phyloP scores from a whole-genome alignment of 2,329 filamentous ascomycete genomes.

The Verticillium zaregamsianum region DNA sequence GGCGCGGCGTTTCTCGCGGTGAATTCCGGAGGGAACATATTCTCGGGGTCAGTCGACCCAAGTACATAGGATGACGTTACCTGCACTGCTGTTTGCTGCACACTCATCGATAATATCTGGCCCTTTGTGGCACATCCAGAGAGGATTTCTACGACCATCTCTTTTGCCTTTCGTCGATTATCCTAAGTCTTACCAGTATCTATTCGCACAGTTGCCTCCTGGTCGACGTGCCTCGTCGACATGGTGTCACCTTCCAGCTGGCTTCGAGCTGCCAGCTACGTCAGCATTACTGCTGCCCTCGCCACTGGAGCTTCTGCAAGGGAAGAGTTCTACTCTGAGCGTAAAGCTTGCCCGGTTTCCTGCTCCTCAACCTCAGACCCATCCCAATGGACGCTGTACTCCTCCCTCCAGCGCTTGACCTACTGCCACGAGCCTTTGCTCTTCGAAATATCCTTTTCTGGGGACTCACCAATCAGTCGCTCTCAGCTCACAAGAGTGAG shows the following conservation, averaged over 20 bases:
- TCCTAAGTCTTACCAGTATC: no score
- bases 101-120: no score
- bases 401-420: neutral
- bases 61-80: no score
- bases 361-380: neutral
- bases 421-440: neutral
- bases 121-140: no score
- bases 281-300: neutral
- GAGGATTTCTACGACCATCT: no score
- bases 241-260: neutral
- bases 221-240: neutral
- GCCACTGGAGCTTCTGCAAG: neutral
- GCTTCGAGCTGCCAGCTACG: neutral
- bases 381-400: neutral
- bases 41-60: no score
- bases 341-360: neutral
- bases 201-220: no score
- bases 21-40: no score
- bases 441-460: neutral
- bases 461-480: neutral
- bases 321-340: neutral
- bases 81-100: no score
- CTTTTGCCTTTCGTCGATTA: no score
- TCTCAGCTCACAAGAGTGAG: neutral
- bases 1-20: no score